phyloP scores from a whole-genome alignment of 192 early-diverging fungal species.

The Chytriomyces hyalinus region DNA sequence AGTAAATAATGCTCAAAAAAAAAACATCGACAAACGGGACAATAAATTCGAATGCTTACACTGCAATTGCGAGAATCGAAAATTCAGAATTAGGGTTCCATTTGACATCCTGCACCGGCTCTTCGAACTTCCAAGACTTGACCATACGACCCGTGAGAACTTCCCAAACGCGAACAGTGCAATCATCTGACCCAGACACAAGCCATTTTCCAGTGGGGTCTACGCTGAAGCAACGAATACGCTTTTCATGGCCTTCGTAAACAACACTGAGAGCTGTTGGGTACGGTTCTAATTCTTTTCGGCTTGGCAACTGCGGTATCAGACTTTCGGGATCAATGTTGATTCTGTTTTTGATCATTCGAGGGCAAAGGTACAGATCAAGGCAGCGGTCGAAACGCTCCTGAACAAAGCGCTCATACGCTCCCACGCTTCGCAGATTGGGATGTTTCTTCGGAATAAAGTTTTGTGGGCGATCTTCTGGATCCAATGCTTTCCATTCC shows the following conservation, averaged over 20 bases:
- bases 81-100: conserved; percentile 89
- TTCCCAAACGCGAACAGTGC: conserved; percentile 90
- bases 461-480: conserved; percentile 73
- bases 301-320: conserved; percentile 93
- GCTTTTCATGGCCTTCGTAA: conserved; percentile 81
- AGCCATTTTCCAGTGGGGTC: conserved; percentile 93
- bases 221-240: conserved; percentile 82
- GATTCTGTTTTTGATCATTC: conserved; percentile 82
- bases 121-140: conserved; percentile 73
- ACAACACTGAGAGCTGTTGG: conserved; percentile 78
- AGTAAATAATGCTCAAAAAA: conserved; percentile 18
- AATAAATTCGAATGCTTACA: conserved; percentile 30
- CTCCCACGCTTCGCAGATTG: conserved; percentile 83
- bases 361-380: conserved; percentile 95
- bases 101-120: conserved; percentile 71
- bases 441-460: conserved; percentile 74
- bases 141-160: conserved; percentile 86
- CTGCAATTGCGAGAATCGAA: conserved; percentile 78
- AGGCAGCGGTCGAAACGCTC: conserved; percentile 96
- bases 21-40: neutral
- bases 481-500: conserved; percentile 80
- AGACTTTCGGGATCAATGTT: conserved; percentile 90
- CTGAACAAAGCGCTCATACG: conserved; percentile 86
- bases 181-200: conserved; percentile 89
- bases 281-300: conserved; percentile 94